These are phyloP conservation scores for Aechmea fasciata DNA, from an alignment of 176 grass and related monocot species.

Conservation along the genomic window DNA sequence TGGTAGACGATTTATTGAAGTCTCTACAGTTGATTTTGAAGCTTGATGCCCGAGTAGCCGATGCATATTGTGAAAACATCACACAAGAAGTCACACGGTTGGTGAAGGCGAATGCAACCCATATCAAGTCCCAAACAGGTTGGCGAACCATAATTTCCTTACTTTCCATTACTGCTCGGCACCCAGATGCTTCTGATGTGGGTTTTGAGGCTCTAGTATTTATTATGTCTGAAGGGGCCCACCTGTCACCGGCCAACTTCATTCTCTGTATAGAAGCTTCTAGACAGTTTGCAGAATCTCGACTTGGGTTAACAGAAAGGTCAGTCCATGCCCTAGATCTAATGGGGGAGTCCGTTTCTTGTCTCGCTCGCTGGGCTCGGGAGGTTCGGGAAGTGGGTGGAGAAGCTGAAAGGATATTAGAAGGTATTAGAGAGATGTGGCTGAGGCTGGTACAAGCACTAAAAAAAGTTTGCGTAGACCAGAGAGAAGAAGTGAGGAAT, in stretches of 20 bases:
- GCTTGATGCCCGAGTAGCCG: conserved; percentile 96
- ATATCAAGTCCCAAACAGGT: conserved; percentile 93
- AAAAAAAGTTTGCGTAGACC: conserved; percentile 71
- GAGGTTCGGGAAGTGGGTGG: conserved; percentile 56
- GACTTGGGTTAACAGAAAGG: conserved; percentile 60
- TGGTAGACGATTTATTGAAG: conserved; percentile 79
- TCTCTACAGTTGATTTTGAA: conserved; percentile 87
- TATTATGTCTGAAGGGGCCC: conserved; percentile 83
- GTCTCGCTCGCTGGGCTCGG: conserved; percentile 56
- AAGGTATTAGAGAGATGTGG: conserved; percentile 97
- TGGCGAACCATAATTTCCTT: conserved; percentile 91
- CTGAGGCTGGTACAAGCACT: conserved; percentile 78
- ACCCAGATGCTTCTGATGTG: conserved; percentile 91
- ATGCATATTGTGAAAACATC: conserved; percentile 98
- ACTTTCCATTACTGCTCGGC: conserved; percentile 81
- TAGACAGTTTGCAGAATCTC: conserved; percentile 91
- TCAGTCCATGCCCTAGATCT: conserved; percentile 88
- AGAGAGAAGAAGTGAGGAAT: conserved; percentile 89
- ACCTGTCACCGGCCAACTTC: conserved; percentile 78
- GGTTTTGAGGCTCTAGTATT: conserved; percentile 89
- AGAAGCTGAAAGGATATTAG: conserved; percentile 60
- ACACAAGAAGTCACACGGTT: conserved; percentile 76
- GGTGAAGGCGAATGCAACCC: conserved; percentile 82
- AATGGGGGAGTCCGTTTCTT: conserved; percentile 70
- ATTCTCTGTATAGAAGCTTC: conserved; percentile 76